phyloP scores from a whole-genome alignment of 2,329 filamentous ascomycete genomes.

The Trichoderma sp. region DNA sequence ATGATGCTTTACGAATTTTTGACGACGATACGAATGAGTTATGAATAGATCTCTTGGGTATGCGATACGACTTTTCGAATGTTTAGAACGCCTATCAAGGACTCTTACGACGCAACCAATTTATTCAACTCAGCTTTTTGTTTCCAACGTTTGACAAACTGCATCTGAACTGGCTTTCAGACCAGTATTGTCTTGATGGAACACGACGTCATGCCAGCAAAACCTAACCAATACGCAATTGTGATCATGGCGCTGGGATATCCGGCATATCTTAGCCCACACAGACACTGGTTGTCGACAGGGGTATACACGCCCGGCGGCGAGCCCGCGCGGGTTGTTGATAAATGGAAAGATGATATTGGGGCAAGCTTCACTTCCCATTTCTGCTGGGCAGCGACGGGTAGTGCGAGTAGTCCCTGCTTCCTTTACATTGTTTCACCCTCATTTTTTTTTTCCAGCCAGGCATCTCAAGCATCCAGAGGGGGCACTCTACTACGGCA shows the following conservation, averaged over 20 bases:
- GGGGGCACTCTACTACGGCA: background rate
- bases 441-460: background rate
- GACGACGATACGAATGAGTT: constrained; percentile 42
- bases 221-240: constrained; percentile 39
- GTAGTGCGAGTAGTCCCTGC: constrained; percentile 20
- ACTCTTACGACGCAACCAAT: constrained; percentile 30
- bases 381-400: constrained; percentile 39
- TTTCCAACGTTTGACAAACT: constrained; percentile 18
- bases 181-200: constrained; percentile 25
- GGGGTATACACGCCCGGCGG: constrained; percentile 31
- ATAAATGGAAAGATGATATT: constrained; percentile 35
- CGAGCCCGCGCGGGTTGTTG: constrained; percentile 8
- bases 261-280: constrained; percentile 42
- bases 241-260: constrained; percentile 36
- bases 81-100: constrained; percentile 34
- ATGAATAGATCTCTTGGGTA: constrained; percentile 27
- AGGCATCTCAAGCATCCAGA: background rate
- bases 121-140: constrained; percentile 35
- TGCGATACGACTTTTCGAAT: constrained; percentile 38
- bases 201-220: constrained; percentile 36
- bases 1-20: constrained; percentile 49
- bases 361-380: constrained; percentile 34
- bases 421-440: constrained; percentile 22
- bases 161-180: constrained; percentile 36
- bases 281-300: constrained; percentile 50